Conservation (phyloP, 2,329 filamentous ascomycete species). For the Colletotrichum sansevieriae region DNA sequence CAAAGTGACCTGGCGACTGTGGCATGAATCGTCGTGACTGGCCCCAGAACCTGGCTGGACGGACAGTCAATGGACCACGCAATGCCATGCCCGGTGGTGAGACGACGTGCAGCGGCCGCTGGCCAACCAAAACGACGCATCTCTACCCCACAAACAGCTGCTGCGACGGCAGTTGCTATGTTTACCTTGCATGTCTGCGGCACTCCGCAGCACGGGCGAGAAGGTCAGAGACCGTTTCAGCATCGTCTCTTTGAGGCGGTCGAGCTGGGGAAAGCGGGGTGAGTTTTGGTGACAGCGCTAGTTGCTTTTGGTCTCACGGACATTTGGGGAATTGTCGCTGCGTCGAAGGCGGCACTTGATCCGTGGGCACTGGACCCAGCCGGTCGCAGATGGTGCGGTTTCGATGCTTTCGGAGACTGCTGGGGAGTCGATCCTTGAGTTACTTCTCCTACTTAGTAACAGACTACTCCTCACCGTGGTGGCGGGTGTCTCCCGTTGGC, state of each 20-base stretch:
- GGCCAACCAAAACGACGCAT: conserved; percentile 26
- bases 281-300: conserved; percentile 23
- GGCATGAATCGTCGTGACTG: conserved; percentile 14
- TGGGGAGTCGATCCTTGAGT: background rate
- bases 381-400: conserved; percentile 2
- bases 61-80: background rate
- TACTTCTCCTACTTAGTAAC: background rate
- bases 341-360: background rate
- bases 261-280: conserved; percentile 33
- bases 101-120: conserved; percentile 26
- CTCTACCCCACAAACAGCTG: conserved; percentile 32
- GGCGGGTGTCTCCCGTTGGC: conserved; percentile 14
- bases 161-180: conserved; percentile 25
- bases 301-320: conserved; percentile 18
- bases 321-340: background rate
- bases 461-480: conserved; percentile 11
- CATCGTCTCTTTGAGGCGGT: conserved; percentile 20
- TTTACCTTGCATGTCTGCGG: conserved; percentile 22
- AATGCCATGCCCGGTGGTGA: conserved; percentile 38
- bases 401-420: background rate
- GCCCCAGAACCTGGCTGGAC: conserved; percentile 14
- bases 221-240: conserved; percentile 33
- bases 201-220: conserved; percentile 27
- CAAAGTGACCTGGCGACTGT: background rate
- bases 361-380: background rate